These are phyloP conservation scores for Ustilago tritici DNA, from an alignment of 1,284 basidiomycete species.

Conservation along the genomic window DNA sequence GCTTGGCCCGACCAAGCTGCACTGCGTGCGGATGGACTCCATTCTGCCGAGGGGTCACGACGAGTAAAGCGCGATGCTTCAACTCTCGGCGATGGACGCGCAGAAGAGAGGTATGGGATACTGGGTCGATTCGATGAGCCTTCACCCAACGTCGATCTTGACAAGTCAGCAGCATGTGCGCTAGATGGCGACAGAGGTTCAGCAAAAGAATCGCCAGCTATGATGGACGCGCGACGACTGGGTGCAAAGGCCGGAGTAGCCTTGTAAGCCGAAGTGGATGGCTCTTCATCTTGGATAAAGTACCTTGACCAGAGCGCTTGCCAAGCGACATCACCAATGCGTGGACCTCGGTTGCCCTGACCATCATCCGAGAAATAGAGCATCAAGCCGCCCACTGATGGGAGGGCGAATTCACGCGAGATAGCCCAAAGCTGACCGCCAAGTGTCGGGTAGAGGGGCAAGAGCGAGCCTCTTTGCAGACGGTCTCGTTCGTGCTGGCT, in stretches of 20 bases:
- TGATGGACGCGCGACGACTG: slow-evolving; percentile 23
- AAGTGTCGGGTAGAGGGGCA: slow-evolving; percentile 66
- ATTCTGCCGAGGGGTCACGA: slow-evolving; percentile 25
- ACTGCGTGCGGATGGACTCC: slow-evolving; percentile 35
- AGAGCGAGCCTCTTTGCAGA: slow-evolving; percentile 58
- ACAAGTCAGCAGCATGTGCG: slow-evolving; percentile 19
- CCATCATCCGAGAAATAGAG: slow-evolving; percentile 65
- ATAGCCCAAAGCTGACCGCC: slow-evolving; percentile 68
- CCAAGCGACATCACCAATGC: slow-evolving; percentile 65
- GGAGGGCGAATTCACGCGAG: slow-evolving; percentile 65
- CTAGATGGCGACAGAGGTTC: slow-evolving; percentile 10
- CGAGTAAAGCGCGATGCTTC: slow-evolving; percentile 22
- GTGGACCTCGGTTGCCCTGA: slow-evolving; percentile 61
- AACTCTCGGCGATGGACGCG: slow-evolving; percentile 31
- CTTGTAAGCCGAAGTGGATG: slow-evolving; percentile 23
- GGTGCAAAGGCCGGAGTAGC: slow-evolving; percentile 8
- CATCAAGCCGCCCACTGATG: slow-evolving; percentile 64
- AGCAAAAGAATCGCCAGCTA: slow-evolving; percentile 13
- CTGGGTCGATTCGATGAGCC: slow-evolving; percentile 20
- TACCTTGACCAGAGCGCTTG: slow-evolving; percentile 63
- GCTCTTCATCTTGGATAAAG: slow-evolving; percentile 50
- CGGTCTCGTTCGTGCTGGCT: slow-evolving; percentile 27
- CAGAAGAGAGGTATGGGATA: slow-evolving; percentile 21
- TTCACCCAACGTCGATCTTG: slow-evolving; percentile 30
- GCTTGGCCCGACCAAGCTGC: slow-evolving; percentile 27